A percentile compares a stretch with the other conserved stretches of the same genome.
Evolutionary conservation across 2,329 filamentous ascomycete genomes (phyloP).

Genomic region (Cladosporium sp.): DNA sequence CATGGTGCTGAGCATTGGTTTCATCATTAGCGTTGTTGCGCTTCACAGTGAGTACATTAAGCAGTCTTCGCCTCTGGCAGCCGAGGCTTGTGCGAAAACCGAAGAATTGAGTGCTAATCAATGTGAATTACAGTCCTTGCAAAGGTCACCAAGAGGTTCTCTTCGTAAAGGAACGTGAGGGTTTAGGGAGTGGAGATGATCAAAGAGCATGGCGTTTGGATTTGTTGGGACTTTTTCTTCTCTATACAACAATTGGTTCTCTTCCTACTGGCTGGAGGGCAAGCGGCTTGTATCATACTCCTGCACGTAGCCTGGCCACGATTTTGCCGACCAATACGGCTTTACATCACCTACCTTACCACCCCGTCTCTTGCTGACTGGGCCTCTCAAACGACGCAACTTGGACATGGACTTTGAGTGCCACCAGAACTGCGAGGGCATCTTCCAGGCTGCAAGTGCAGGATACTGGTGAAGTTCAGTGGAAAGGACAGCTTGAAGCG

Average conservation of each 20-base stretch:
- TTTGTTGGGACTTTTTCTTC: constrained; percentile 1
- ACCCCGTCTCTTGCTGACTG: background rate
- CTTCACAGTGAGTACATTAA: constrained; percentile 75
- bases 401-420: no score
- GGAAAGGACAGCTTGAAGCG: no score
- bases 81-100: background rate
- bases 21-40: constrained; percentile 97
- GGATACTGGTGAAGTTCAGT: no score
- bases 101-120: background rate
- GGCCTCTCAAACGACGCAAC: background rate
- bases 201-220: constrained; percentile 9
- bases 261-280: background rate
- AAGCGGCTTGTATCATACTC: constrained; percentile 2
- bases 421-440: no score
- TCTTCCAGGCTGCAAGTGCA: no score
- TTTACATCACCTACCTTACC: background rate
- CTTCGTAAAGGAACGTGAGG: constrained; percentile 38
- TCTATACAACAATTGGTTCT: background rate
- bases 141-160: constrained; percentile 88
- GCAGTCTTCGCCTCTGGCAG: no score
- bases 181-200: background rate
- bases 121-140: constrained; percentile 67
- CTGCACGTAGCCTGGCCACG: constrained; percentile 9
- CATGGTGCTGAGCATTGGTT: constrained; percentile 90
- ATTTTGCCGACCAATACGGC: background rate